These are phyloP conservation scores for Neobulgaria alba DNA, from an alignment of 2,329 filamentous ascomycete genomes.

Conservation along the genomic window DNA sequence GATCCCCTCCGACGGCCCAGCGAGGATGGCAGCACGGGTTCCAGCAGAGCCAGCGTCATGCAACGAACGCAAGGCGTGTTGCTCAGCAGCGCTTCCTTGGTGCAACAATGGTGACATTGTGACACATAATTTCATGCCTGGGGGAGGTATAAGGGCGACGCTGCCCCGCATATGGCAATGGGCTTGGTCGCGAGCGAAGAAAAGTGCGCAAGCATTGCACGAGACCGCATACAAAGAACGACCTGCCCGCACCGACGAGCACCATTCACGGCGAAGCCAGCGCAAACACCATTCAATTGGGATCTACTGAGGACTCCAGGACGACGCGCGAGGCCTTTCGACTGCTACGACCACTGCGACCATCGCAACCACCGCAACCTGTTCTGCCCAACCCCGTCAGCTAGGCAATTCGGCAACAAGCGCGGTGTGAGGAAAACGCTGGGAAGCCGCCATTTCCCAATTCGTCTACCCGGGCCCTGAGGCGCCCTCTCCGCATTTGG, in stretches of 20 bases:
- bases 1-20: neutral
- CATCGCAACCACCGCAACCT: neutral
- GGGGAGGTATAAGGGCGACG: conserved; percentile 5
- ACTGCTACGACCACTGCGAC: neutral
- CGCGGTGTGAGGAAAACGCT: neutral
- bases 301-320: too few relatives aligned
- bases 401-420: too few relatives aligned
- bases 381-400: too few relatives aligned
- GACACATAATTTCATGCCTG: conserved; percentile 14
- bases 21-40: neutral
- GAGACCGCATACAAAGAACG: conserved; percentile 6
- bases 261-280: too few relatives aligned
- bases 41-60: neutral
- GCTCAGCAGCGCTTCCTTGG: conserved; percentile 3
- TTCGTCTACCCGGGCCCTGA: neutral
- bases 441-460: neutral
- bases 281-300: neutral
- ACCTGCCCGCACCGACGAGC: too few relatives aligned
- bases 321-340: too few relatives aligned
- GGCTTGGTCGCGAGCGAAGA: conserved; percentile 2
- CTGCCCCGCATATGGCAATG: conserved; percentile 7
- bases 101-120: conserved; percentile 13
- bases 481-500: neutral
- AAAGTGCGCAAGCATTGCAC: conserved; percentile 5
- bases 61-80: neutral